Evolutionary conservation across 192 early-diverging fungal species (phyloP).

Genomic region (Umbelopsis isabellina): DNA sequence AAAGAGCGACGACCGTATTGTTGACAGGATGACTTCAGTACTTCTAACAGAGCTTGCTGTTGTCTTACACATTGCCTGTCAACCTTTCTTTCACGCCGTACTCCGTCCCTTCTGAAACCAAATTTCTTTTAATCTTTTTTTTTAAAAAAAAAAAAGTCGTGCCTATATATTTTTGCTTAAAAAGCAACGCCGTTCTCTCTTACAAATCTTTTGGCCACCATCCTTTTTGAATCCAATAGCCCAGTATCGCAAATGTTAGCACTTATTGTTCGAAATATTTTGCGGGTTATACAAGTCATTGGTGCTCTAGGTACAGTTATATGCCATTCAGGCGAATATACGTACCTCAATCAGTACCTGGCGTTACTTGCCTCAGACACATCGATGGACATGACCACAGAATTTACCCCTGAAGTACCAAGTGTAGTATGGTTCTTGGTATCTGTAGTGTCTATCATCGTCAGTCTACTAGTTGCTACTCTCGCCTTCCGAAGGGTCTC

Average conservation of each 20-base stretch:
- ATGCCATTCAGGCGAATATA: not conserved
- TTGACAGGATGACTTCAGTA: no score
- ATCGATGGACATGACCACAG: not conserved
- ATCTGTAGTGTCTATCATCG: not conserved
- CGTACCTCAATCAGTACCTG: not conserved
- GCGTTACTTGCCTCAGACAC: not conserved
- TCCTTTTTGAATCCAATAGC: not conserved
- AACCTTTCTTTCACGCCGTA: no score
- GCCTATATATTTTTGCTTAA: no score
- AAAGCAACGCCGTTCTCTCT: no score
- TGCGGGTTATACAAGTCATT: conserved; percentile 3
- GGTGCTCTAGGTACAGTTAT: not conserved
- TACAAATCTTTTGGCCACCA: no score
- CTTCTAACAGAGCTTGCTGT: no score
- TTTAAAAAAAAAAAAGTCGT: no score
- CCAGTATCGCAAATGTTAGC: not conserved
- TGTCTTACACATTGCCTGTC: no score
- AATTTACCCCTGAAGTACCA: conserved; percentile 2
- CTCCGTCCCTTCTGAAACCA: no score
- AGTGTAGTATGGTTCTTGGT: not conserved
- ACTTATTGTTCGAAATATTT: not conserved
- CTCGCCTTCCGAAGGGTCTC: not conserved
- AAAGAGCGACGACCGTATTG: no score
- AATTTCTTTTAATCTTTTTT: no score
- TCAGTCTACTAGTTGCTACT: not conserved